Conservation (phyloP, 345 rosid species). For the Syzygium oleosum region DNA sequence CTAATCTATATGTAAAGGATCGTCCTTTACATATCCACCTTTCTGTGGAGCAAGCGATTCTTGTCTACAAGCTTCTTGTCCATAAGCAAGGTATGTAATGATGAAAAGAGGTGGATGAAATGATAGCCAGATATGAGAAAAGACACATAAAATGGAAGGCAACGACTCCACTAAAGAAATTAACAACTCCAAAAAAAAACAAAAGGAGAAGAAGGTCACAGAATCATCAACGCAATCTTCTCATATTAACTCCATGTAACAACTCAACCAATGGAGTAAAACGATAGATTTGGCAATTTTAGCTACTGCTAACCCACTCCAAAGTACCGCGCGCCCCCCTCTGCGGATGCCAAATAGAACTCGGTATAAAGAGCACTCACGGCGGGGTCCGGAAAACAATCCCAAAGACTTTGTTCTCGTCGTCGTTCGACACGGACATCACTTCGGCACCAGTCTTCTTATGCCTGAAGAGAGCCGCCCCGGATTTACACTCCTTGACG, state of each 20-base stretch:
- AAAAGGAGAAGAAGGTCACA: background rate
- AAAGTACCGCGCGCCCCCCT: background rate
- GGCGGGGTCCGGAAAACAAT: constrained; percentile 88
- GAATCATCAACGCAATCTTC: background rate
- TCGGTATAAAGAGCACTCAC: constrained; percentile 27
- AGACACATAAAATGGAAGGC: background rate
- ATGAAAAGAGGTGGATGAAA: background rate
- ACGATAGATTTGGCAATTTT: background rate
- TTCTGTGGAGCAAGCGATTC: background rate
- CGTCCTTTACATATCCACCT: background rate
- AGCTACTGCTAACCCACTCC: background rate
- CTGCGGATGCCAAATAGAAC: background rate
- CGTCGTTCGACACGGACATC: constrained; percentile 85
- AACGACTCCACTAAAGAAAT: background rate
- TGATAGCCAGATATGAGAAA: background rate
- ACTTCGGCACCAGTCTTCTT: constrained; percentile 90
- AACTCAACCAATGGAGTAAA: background rate
- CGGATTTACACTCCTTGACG: constrained; percentile 88
- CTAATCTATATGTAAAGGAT: background rate
- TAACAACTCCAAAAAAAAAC: background rate
- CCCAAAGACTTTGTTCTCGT: constrained; percentile 87
- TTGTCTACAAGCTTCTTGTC: background rate
- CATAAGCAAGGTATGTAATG: background rate
- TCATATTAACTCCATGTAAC: background rate
- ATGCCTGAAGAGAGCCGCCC: constrained; percentile 70